phyloP scores from a whole-genome alignment of 345 rosid genomes.

The Eucalyptus paniculata region DNA sequence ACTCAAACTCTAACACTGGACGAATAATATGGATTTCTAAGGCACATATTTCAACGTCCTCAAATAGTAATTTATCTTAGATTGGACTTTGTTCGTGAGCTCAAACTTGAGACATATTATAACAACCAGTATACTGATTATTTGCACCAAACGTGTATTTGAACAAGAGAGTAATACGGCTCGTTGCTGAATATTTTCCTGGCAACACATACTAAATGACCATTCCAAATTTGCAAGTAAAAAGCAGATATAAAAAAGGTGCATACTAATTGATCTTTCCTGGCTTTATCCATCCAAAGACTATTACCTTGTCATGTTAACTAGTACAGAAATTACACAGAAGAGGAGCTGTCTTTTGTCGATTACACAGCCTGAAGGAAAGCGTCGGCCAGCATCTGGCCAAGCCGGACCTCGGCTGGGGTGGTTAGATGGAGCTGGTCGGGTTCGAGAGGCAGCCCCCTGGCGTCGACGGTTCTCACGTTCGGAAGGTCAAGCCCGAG shows the following conservation, averaged over 20 bases:
- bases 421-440: conserved; percentile 76
- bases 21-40: background rate
- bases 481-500: conserved; percentile 24
- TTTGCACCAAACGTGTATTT: background rate
- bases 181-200: background rate
- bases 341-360: background rate
- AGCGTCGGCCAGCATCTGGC: conserved; percentile 45
- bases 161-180: background rate
- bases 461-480: conserved; percentile 56
- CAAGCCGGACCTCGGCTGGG: conserved; percentile 50
- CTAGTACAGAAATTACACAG: background rate
- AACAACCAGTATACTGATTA: no score
- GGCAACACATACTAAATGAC: background rate
- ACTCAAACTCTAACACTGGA: background rate
- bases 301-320: background rate
- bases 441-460: conserved; percentile 52
- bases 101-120: no score
- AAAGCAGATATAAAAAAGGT: background rate
- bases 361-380: conserved; percentile 4
- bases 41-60: background rate
- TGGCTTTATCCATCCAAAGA: background rate
- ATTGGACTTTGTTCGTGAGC: accelerated
- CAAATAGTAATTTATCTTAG: background rate
- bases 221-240: background rate
- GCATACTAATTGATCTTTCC: background rate